phyloP scores from a whole-genome alignment of 1,284 basidiomycete species.

The Coniferiporia sulphurascens region DNA sequence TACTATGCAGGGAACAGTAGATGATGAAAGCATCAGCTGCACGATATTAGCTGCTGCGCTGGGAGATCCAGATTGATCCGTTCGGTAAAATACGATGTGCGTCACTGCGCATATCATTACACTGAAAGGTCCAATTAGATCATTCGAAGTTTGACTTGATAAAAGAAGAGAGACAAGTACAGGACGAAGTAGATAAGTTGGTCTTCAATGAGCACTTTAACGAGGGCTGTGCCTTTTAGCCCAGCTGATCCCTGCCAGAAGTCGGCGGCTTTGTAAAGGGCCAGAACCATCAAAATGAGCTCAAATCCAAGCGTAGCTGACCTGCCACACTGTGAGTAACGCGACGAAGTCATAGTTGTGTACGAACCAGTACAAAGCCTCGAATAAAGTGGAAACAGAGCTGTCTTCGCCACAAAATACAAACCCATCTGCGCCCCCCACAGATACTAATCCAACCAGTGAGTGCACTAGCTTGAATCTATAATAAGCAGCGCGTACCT shows the following conservation, averaged over 20 bases:
- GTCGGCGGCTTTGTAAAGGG: neutral
- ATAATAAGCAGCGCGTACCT: too few species aligned
- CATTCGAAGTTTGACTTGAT: neutral
- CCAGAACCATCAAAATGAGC: neutral
- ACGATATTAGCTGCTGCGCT: neutral
- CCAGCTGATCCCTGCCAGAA: neutral
- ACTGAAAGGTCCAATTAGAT: neutral
- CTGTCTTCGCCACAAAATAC: too few species aligned
- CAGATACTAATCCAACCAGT: too few species aligned
- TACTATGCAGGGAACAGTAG: neutral
- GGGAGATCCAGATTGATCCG: neutral
- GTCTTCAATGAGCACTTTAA: neutral
- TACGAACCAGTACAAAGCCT: too few species aligned
- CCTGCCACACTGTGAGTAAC: too few species aligned
- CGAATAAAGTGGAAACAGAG: too few species aligned
- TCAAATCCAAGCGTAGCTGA: neutral
- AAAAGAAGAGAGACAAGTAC: neutral
- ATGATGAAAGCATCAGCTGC: neutral
- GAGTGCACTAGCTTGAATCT: too few species aligned
- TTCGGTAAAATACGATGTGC: neutral
- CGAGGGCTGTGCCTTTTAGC: neutral
- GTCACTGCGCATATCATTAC: neutral
- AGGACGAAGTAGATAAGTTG: conserved; percentile 2
- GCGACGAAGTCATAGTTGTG: too few species aligned
- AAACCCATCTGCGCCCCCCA: too few species aligned